phyloP scores from a whole-genome alignment of 2,329 filamentous ascomycete species.

The Diaporthe caulivora region DNA sequence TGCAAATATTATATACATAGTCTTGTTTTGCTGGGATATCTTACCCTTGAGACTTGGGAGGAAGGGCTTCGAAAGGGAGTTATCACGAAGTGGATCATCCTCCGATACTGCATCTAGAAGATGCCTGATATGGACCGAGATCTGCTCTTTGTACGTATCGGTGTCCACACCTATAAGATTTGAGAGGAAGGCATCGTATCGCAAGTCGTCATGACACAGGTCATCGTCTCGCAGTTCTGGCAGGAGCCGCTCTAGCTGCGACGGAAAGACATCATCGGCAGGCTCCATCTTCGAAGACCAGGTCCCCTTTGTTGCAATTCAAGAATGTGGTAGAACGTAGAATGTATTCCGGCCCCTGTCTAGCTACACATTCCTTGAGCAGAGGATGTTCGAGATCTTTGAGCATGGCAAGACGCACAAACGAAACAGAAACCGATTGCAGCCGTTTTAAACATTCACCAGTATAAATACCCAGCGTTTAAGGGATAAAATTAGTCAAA shows the following conservation, averaged over 20 bases:
- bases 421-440: background rate
- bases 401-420: too few relatives aligned
- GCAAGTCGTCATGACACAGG: background rate
- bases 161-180: background rate
- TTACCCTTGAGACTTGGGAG: constrained; percentile 7
- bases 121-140: background rate
- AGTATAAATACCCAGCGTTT: background rate
- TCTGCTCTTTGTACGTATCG: background rate
- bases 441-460: background rate
- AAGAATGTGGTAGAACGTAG: too few relatives aligned
- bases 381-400: too few relatives aligned
- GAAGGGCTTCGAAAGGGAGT: background rate
- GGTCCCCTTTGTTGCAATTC: background rate
- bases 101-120: background rate
- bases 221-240: constrained; percentile 6
- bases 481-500: background rate
- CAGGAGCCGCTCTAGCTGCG: constrained; percentile 5
- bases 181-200: background rate
- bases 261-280: constrained; percentile 9
- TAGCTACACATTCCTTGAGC: background rate
- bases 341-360: background rate
- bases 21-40: background rate
- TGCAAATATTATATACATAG: too few relatives aligned
- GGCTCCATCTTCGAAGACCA: background rate
- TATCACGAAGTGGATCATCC: constrained; percentile 6